These are phyloP conservation scores for Hemisphaericaspora xylofermentans DNA, from an alignment of 1,139 yeast genomes.

Conservation along the genomic window DNA sequence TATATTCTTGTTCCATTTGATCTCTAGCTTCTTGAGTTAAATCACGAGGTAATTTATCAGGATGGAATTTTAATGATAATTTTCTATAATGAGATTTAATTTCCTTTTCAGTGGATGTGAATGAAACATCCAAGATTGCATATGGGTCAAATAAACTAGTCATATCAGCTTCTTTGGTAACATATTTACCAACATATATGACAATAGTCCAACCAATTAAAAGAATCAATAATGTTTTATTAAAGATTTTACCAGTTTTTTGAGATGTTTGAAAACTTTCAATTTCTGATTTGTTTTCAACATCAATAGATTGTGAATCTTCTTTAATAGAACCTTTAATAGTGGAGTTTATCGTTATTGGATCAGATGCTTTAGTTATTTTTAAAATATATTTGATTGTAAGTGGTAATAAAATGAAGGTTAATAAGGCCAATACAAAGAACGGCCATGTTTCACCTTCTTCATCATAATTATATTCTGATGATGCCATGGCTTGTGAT, in stretches of 20 bases:
- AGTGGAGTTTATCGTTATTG: conserved; percentile 22
- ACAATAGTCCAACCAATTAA: conserved; percentile 69
- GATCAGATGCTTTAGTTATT: conserved; percentile 22
- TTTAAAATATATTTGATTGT: conserved; percentile 50
- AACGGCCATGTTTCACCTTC: conserved; percentile 95
- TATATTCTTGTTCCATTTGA: conserved; percentile 72
- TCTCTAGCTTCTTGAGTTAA: conserved; percentile 58
- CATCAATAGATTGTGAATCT: conserved; percentile 28
- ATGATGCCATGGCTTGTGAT: conserved; percentile 20
- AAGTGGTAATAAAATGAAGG: conserved; percentile 63
- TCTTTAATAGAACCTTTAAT: conserved; percentile 36
- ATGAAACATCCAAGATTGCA: conserved; percentile 73
- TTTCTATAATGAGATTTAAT: conserved; percentile 83
- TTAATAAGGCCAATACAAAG: conserved; percentile 72
- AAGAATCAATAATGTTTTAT: conserved; percentile 46
- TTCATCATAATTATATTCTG: conserved; percentile 81
- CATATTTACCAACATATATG: conserved; percentile 45
- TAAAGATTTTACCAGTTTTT: conserved; percentile 40
- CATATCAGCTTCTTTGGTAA: conserved; percentile 50
- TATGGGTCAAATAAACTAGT: conserved; percentile 79
- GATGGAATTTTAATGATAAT: conserved; percentile 84
- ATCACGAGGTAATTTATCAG: conserved; percentile 81
- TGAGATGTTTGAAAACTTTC: conserved; percentile 39
- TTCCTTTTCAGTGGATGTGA: conserved; percentile 68
- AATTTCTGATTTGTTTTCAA: conserved; percentile 45